Conservation (phyloP, 75 land plant species). For the Pseudotsuga menziesii region DNA sequence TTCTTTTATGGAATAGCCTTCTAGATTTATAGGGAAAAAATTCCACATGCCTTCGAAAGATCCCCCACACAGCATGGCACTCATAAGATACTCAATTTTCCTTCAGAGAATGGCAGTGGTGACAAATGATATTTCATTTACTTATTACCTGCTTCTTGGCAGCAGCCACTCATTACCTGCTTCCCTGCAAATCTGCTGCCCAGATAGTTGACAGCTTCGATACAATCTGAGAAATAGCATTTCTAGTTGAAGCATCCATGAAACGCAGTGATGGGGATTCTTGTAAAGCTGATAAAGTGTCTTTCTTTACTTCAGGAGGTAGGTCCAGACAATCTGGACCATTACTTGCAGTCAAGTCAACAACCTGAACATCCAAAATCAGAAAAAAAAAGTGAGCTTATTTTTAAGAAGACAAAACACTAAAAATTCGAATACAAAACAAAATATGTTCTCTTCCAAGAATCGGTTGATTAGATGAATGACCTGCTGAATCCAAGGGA, state of each 20-base stretch:
- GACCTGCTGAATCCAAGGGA: slow-evolving; percentile 95
- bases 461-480: slow-evolving; percentile 8
- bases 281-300: slow-evolving; percentile 49
- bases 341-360: slow-evolving; percentile 43
- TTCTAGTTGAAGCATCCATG: slow-evolving; percentile 40
- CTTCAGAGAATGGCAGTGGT: not conserved
- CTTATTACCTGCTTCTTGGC: not conserved
- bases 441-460: slow-evolving; percentile 1
- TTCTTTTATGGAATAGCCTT: not conserved
- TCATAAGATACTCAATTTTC: not conserved
- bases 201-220: slow-evolving; percentile 43
- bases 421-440: not conserved
- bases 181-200: slow-evolving; percentile 8
- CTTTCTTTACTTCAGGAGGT: slow-evolving; percentile 48
- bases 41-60: not conserved
- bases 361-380: slow-evolving; percentile 36
- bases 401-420: not conserved
- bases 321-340: slow-evolving; percentile 46
- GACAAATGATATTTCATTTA: not conserved
- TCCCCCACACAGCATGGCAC: not conserved
- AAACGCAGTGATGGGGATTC: slow-evolving; percentile 46
- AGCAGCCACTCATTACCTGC: slow-evolving; percentile 11
- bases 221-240: slow-evolving; percentile 43
- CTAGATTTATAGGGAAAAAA: not conserved
- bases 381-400: not conserved